Conservation (phyloP, 2,329 filamentous ascomycete species). For the Colletotrichum eleusines region DNA sequence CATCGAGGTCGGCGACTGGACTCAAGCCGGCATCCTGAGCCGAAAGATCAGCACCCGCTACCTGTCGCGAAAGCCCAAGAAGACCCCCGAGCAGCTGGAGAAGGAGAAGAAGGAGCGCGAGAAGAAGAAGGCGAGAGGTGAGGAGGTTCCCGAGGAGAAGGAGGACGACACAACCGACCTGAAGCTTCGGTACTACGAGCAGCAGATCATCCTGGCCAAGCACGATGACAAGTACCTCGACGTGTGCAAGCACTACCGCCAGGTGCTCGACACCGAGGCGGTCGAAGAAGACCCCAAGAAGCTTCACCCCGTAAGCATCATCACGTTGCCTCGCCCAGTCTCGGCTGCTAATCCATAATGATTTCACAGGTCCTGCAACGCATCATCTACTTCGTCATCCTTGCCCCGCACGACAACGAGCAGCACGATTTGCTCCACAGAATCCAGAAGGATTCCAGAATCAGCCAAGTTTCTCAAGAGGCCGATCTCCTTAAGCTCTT, state of each 20-base stretch:
- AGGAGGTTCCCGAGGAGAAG: slow-evolving; percentile 82
- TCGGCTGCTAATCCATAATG: not conserved
- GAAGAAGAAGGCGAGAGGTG: slow-evolving; percentile 83
- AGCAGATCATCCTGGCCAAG: slow-evolving; percentile 95
- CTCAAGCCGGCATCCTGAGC: slow-evolving; percentile 90
- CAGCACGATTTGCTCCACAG: slow-evolving; percentile 97
- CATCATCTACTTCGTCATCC: slow-evolving; percentile 97
- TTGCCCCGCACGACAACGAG: slow-evolving; percentile 97
- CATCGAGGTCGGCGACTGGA: slow-evolving; percentile 97
- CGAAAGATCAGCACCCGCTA: slow-evolving; percentile 98
- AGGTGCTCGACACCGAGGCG: slow-evolving; percentile 95
- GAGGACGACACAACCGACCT: slow-evolving; percentile 95
- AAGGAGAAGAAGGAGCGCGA: slow-evolving; percentile 91
- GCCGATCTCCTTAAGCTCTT: slow-evolving; percentile 92
- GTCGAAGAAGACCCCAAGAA: slow-evolving; percentile 91
- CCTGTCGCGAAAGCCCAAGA: slow-evolving; percentile 90
- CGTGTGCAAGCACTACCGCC: slow-evolving; percentile 97
- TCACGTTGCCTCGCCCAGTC: not conserved
- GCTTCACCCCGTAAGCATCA: slow-evolving; percentile 79
- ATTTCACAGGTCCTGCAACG: slow-evolving; percentile 82
- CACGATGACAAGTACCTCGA: slow-evolving; percentile 98
- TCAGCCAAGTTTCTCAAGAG: slow-evolving; percentile 81
- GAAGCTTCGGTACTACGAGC: slow-evolving; percentile 96
- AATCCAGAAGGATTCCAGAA: slow-evolving; percentile 86
- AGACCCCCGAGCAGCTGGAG: slow-evolving; percentile 87